These are phyloP conservation scores for Xylaria arbuscula DNA, from an alignment of 2,329 filamentous ascomycete genomes.

Conservation along the genomic window DNA sequence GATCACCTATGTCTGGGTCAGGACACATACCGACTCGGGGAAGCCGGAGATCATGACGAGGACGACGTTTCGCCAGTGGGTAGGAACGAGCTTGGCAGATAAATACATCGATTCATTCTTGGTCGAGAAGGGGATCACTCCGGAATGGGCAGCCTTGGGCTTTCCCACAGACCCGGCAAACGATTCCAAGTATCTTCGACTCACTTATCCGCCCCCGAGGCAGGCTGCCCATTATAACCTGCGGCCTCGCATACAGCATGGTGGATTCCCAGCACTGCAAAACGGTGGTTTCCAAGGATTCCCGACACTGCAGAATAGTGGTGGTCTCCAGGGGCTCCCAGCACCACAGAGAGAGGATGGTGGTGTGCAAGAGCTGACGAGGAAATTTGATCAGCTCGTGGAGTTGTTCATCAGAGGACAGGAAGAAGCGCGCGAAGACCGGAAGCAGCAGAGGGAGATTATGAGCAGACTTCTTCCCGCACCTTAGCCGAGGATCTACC, in stretches of 20 bases:
- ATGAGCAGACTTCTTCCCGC: too few species aligned
- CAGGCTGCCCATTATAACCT: conserved; percentile 1
- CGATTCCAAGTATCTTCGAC: conserved; percentile 9
- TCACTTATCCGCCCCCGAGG: background rate
- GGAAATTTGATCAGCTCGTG: conserved; percentile 4
- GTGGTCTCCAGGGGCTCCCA: too few species aligned
- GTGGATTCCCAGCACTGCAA: background rate
- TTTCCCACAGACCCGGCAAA: conserved; percentile 2
- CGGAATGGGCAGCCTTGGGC: conserved; percentile 6
- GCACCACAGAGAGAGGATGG: background rate
- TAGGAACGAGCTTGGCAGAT: conserved; percentile 6
- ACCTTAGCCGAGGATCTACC: too few species aligned
- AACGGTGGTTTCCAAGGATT: too few species aligned
- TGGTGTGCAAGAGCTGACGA: background rate
- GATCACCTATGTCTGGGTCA: conserved; percentile 15
- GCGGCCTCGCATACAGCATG: conserved; percentile 2
- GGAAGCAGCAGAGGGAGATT: background rate
- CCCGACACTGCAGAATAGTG: too few species aligned
- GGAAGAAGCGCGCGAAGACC: conserved; percentile 10
- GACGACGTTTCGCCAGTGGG: conserved; percentile 5
- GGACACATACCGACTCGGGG: background rate
- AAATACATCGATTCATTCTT: background rate
- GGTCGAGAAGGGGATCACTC: background rate
- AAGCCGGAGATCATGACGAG: conserved; percentile 14
- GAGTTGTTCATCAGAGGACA: background rate